Conservation (phyloP, 75 land plant genomes). For the Ceratopteris richardii region DNA sequence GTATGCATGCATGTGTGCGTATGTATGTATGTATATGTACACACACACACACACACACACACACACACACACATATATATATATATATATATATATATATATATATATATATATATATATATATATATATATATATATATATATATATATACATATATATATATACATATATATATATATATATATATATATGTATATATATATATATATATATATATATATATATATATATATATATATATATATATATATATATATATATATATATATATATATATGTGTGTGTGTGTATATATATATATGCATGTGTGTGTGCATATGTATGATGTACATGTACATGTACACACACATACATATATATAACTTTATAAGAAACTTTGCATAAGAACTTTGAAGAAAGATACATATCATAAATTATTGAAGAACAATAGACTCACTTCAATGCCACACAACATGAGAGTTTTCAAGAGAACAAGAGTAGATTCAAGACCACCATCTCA, state of each 20-base stretch:
- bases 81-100: neutral
- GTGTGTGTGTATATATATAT: no score
- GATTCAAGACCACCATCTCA: neutral
- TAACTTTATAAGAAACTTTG: neutral
- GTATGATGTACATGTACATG: neutral
- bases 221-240: neutral
- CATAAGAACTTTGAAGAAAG: neutral
- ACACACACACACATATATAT: neutral
- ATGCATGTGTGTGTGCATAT: no score
- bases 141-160: neutral
- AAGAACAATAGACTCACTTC: neutral
- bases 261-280: no score
- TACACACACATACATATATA: neutral
- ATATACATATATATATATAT: neutral
- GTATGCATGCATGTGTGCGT: neutral
- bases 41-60: neutral
- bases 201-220: neutral
- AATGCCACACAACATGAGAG: neutral
- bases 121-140: neutral
- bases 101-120: neutral
- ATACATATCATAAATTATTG: neutral
- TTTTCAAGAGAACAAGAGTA: neutral
- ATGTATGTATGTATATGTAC: neutral
- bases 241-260: neutral
- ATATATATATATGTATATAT: neutral